A percentile compares a stretch with the other conserved stretches of the same genome.
These are phyloP conservation scores for Paralagenidium karlingii DNA, from an alignment of 352 stramenopile genomes.

Conservation along the genomic window DNA sequence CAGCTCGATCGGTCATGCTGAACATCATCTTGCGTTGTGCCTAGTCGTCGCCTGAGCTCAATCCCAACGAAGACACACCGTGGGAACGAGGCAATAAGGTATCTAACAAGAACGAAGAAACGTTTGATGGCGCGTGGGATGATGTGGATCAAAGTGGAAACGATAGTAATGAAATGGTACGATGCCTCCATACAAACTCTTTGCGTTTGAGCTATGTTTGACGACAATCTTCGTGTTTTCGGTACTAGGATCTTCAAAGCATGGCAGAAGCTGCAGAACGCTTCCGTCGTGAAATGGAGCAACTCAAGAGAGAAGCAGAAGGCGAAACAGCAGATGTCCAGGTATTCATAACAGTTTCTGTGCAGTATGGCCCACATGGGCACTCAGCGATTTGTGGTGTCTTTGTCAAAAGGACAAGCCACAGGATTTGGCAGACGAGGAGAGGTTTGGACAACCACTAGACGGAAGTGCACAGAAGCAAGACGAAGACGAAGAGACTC, in stretches of 20 bases:
- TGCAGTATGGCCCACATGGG: too few relatives aligned
- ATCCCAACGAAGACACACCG: not conserved
- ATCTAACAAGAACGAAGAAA: constrained; percentile 3
- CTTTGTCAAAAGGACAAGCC: too few relatives aligned
- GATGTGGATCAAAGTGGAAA: constrained; percentile 27
- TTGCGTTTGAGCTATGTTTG: too few relatives aligned
- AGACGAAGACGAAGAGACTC: too few relatives aligned
- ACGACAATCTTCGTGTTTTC: constrained; percentile 1
- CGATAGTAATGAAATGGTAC: constrained; percentile 51
- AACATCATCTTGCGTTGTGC: too few relatives aligned
- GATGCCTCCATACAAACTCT: not conserved
- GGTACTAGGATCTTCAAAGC: constrained; percentile 60
- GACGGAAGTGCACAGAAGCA: too few relatives aligned
- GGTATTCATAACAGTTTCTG: constrained; percentile 2
- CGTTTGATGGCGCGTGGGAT: constrained; percentile 60
- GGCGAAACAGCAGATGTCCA: constrained; percentile 1
- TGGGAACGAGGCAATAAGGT: not conserved
- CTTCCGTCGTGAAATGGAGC: constrained; percentile 82
- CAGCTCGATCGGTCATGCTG: too few relatives aligned
- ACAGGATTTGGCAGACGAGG: too few relatives aligned
- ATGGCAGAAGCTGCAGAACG: constrained; percentile 71
- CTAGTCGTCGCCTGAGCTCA: too few relatives aligned
- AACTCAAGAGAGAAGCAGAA: too few relatives aligned
- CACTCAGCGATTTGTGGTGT: too few relatives aligned
- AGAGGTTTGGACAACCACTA: too few relatives aligned